Base-by-base conservation (phyloP, 2,329 filamentous ascomycete genomes). In the Eurotiales sp. region DNA sequence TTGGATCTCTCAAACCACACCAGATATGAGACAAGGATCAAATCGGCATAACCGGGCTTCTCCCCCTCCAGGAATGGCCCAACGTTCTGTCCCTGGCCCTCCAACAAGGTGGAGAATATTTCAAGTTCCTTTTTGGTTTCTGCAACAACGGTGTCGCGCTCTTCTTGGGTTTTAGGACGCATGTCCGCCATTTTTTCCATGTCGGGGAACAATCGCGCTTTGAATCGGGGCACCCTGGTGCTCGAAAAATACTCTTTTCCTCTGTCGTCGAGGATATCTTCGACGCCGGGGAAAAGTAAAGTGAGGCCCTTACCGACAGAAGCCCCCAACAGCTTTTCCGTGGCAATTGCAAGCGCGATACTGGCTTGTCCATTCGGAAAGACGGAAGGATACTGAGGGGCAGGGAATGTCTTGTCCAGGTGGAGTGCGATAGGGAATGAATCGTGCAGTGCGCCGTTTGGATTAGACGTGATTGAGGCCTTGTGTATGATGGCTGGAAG, bases 31-130 rank as follows among this genome's bases (percentile, higher is more conserved):
- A 58, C 57, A 7, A 65, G 36, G 23, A 61, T 45, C 15, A 69
- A 54, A 51, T 69, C 67, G 48, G 62, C 66, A 54, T 60, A 68
- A 1, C 63, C 59, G 2, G 62, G 51, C 34, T 45, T 61, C 17
- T 66, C 62, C 8, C 66, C 65, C 41, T 69, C 66, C 7, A 68
- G 60, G 51, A 68, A 69, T 1, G 64, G 65, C 0, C 67, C 67
- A 5, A 58, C 59, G 54, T 68, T 69, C 10, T 61, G 62, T 5
- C 55, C 50, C 8, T 54, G 48, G 0, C 64, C 67, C 25, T 60
- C 58, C 32, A 68, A 41, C 61, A 69, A 62, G 27, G 56, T 50
- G 19, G 61, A 36, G 34, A 68, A 43, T 6, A 56, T 21, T 15
- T 23, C 48, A 22, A 58, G 39, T 25, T 63, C 61, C 30, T 49